phyloP scores from a whole-genome alignment of 2,329 filamentous ascomycete genomes.

The Hysterium pulicare region DNA sequence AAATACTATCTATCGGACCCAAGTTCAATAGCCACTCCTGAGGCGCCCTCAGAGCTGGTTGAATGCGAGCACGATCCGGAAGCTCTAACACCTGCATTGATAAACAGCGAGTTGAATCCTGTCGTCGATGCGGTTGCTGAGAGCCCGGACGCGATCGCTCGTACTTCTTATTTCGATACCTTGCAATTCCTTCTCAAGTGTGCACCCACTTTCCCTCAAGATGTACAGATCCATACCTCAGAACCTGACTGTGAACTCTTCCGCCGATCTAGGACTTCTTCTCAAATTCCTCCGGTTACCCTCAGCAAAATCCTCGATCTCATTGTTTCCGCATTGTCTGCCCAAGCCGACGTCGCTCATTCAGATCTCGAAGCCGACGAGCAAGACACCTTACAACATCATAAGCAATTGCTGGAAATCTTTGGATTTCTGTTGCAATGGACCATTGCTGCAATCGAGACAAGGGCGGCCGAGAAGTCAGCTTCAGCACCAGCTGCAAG shows the following conservation, averaged over 20 bases:
- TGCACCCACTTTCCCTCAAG: conserved; percentile 56
- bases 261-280: conserved; percentile 70
- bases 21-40: conserved; percentile 73
- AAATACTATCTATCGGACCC: conserved; percentile 97
- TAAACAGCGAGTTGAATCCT: conserved; percentile 84
- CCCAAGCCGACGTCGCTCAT: conserved; percentile 81
- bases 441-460: conserved; percentile 91
- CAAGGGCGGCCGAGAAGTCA: conserved; percentile 87
- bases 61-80: conserved; percentile 94
- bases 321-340: conserved; percentile 77
- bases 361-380: conserved; percentile 89
- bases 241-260: conserved; percentile 62
- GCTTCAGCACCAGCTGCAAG: conserved; percentile 66
- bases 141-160: conserved; percentile 82
- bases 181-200: conserved; percentile 96
- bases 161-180: conserved; percentile 80
- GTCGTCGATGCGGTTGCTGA: conserved; percentile 91
- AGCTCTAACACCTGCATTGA: conserved; percentile 69
- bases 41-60: conserved; percentile 76
- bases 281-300: conserved; percentile 73
- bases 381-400: conserved; percentile 71
- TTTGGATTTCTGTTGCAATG: conserved; percentile 94
- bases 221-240: conserved; percentile 22
- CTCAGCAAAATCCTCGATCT: conserved; percentile 93
- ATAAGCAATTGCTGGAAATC: conserved; percentile 89